A percentile compares a stretch with the other conserved stretches of the same genome.
Conservation (phyloP, 176 grass and related monocot genomes). For the Raddia guianensis region DNA sequence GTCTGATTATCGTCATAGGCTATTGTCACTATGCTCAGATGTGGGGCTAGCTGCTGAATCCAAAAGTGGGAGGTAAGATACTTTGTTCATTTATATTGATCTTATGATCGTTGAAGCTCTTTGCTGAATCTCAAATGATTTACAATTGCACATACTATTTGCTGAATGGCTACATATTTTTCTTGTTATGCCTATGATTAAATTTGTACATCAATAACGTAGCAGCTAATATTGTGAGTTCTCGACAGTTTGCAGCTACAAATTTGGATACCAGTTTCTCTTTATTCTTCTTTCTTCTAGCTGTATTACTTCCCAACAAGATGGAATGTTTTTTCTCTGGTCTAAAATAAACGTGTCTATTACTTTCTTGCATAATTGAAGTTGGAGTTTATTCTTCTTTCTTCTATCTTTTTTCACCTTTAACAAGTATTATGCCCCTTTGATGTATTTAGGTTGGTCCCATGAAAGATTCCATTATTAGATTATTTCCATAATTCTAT, state of each 20-base stretch:
- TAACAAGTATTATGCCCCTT: neutral
- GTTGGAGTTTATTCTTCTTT: too few relatives aligned
- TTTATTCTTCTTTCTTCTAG: neutral
- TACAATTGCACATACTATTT: conserved; percentile 4
- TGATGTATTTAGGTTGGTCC: neutral
- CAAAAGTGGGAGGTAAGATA: conserved; percentile 78
- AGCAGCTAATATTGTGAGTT: neutral
- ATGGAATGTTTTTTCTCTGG: neutral
- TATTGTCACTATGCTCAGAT: conserved; percentile 98
- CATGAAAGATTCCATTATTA: neutral
- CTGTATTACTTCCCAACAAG: neutral
- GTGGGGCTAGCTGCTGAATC: conserved; percentile 98
- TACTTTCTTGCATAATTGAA: neutral
- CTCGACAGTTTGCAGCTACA: neutral
- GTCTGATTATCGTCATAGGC: conserved; percentile 90
- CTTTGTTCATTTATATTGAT: conserved; percentile 28
- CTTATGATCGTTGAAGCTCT: conserved; percentile 31
- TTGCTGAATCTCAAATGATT: neutral
- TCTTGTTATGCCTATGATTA: neutral
- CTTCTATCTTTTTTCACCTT: neutral
- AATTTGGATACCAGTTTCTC: neutral
- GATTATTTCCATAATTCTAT: neutral
- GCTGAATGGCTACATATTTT: neutral
- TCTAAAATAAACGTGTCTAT: neutral
- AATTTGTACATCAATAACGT: neutral